Conservation (phyloP, 2,329 filamentous ascomycete species). For the Aspergillus intermedius region DNA sequence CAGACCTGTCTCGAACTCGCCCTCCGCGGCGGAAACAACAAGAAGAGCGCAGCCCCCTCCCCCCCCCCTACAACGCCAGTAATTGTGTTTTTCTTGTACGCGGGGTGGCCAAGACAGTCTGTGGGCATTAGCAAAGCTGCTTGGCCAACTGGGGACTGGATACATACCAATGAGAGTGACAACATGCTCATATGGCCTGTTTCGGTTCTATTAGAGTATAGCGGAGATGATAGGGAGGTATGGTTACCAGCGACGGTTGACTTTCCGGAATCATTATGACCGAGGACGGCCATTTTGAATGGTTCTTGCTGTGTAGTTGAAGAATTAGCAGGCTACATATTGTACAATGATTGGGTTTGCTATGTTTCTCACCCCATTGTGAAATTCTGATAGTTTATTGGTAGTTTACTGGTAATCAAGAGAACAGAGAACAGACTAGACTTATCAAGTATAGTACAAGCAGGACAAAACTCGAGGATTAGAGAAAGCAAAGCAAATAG, state of each 20-base stretch:
- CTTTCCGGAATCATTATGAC: slow-evolving; percentile 97
- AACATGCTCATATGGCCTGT: slow-evolving; percentile 71
- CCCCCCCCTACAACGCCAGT: slow-evolving; percentile 99
- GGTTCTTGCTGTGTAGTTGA: slow-evolving; percentile 24
- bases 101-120: slow-evolving; percentile 96
- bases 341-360: too few relatives aligned
- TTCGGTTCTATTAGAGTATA: background rate
- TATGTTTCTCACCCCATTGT: too few relatives aligned
- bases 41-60: slow-evolving; percentile 97
- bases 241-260: slow-evolving; percentile 70
- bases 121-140: slow-evolving; percentile 27
- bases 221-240: background rate
- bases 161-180: slow-evolving; percentile 47
- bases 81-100: slow-evolving; percentile 99
- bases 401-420: too few relatives aligned
- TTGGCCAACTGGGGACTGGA: background rate
- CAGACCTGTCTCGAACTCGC: slow-evolving; percentile 99
- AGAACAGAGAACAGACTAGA: too few relatives aligned
- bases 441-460: too few relatives aligned
- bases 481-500: too few relatives aligned
- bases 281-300: slow-evolving; percentile 94
- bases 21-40: slow-evolving; percentile 97
- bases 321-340: too few relatives aligned
- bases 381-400: too few relatives aligned
- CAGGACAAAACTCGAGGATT: too few relatives aligned